Evolutionary conservation across 345 rosid genomes (phyloP).

Genomic region (Excoecaria cochinchinensis): DNA sequence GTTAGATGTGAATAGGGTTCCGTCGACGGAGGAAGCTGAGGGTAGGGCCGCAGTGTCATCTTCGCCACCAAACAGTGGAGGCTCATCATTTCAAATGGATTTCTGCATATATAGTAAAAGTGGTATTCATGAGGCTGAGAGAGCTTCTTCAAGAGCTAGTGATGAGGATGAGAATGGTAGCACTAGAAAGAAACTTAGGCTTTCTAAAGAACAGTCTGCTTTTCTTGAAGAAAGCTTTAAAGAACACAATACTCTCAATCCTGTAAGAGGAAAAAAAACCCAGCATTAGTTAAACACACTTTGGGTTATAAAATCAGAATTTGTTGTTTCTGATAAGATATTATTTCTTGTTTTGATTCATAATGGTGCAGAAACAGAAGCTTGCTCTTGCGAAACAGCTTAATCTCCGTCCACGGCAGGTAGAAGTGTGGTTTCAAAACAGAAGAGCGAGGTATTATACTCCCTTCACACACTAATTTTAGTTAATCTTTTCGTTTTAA

Average conservation of each 20-base stretch:
- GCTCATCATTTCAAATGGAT: slow-evolving; percentile 78
- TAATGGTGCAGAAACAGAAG: slow-evolving; percentile 65
- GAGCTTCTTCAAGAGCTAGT: slow-evolving; percentile 70
- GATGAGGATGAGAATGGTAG: slow-evolving; percentile 84
- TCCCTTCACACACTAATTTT: no score
- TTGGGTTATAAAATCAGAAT: no score
- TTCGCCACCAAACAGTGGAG: slow-evolving; percentile 51
- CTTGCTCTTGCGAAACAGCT: slow-evolving; percentile 77
- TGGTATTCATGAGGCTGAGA: slow-evolving; percentile 43
- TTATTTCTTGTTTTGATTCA: neutral
- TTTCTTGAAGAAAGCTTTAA: slow-evolving; percentile 93
- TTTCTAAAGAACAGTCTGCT: slow-evolving; percentile 87
- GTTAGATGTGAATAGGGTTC: slow-evolving; percentile 28
- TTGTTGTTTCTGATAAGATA: neutral
- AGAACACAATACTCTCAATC: slow-evolving; percentile 83
- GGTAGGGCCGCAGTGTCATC: slow-evolving; percentile 21
- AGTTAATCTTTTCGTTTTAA: no score
- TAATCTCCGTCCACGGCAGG: slow-evolving; percentile 89
- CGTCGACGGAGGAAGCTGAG: slow-evolving; percentile 6
- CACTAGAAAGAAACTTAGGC: slow-evolving; percentile 87
- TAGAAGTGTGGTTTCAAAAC: slow-evolving; percentile 98
- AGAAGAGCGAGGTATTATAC: slow-evolving; percentile 39
- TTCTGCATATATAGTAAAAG: slow-evolving; percentile 54
- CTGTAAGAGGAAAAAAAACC: slow-evolving; percentile 42
- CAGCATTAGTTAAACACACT: neutral